Evolutionary conservation across 2,329 filamentous ascomycete species (phyloP).

Genomic region (Cladosporium sp.): DNA sequence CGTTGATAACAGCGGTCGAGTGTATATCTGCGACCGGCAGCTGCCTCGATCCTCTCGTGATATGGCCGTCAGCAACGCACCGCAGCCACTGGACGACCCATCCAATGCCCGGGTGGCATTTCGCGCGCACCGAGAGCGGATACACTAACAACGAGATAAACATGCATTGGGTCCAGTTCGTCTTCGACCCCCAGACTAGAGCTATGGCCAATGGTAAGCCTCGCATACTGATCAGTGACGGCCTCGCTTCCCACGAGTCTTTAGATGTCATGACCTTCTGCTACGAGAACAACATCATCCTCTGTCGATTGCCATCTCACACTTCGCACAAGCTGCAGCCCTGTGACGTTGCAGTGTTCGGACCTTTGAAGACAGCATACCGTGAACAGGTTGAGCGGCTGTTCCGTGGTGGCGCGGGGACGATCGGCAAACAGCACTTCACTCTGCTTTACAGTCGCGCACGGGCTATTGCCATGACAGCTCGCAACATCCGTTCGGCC

Average conservation of each 20-base stretch:
- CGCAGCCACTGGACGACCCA: not conserved
- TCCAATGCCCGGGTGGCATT: not conserved
- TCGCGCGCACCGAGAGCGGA: not conserved
- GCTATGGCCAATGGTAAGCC: no score
- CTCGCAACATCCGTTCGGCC: no score
- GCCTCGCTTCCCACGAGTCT: not conserved
- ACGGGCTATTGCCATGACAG: no score
- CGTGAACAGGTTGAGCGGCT: conserved; percentile 16
- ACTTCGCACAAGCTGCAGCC: conserved; percentile 28
- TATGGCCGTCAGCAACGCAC: not conserved
- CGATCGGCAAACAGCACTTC: not conserved
- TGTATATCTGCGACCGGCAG: not conserved
- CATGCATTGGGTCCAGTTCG: not conserved
- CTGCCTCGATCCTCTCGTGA: not conserved
- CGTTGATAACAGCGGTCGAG: not conserved
- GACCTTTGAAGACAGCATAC: conserved; percentile 14
- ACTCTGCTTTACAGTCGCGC: not conserved
- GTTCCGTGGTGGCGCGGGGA: not conserved
- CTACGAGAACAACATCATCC: not conserved
- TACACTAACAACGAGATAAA: not conserved
- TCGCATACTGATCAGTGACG: not conserved
- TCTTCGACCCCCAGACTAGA: not conserved
- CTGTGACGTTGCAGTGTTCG: conserved; percentile 27
- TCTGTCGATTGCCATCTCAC: conserved; percentile 13
- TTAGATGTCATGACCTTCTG: not conserved